phyloP scores from a whole-genome alignment of 2,329 filamentous ascomycete species.

The Ceratocystis cacaofunesta region DNA sequence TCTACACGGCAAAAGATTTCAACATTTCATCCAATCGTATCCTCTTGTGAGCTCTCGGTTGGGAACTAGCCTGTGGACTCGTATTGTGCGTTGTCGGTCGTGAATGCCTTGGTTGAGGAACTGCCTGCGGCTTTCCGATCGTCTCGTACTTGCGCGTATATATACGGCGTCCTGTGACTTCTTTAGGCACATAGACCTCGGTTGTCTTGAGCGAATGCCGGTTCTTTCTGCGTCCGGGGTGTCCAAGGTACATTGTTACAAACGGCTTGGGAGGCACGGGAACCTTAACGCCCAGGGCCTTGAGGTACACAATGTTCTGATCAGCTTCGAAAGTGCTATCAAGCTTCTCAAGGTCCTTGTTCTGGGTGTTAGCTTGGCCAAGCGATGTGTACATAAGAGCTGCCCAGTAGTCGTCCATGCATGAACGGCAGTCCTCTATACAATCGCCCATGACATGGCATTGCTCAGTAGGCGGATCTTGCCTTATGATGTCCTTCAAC shows the following conservation, averaged over 20 bases:
- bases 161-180: background rate
- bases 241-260: constrained; percentile 3
- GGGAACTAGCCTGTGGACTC: constrained; percentile 18
- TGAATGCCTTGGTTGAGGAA: background rate
- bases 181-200: background rate
- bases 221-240: background rate
- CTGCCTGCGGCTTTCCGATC: background rate
- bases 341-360: constrained; percentile 9
- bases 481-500: background rate
- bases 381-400: constrained; percentile 14
- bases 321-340: background rate
- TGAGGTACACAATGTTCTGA: background rate
- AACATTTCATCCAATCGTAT: constrained; percentile 25
- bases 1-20: background rate
- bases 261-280: constrained; percentile 11
- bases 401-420: constrained; percentile 25
- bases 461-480: background rate
- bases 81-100: background rate
- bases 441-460: background rate
- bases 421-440: constrained; percentile 15
- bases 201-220: background rate
- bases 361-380: constrained; percentile 10
- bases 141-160: background rate
- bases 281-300: background rate
- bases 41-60: constrained; percentile 22